Evolutionary conservation across 2,329 filamentous ascomycete genomes (phyloP).

Genomic region (Penicillium sp.): DNA sequence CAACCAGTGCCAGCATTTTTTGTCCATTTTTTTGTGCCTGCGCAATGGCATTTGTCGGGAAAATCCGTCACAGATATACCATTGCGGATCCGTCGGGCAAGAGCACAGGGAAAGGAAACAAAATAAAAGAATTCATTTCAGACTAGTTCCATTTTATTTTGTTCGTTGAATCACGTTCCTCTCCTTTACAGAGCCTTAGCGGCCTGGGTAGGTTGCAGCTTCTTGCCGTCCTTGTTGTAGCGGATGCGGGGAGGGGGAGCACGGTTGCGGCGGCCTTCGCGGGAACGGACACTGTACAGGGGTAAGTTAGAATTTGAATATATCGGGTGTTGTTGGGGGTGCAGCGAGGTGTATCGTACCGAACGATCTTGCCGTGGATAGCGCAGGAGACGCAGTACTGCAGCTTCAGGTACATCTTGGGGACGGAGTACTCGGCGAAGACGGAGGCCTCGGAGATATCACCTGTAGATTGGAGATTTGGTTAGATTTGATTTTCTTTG

Average conservation of each 20-base stretch:
- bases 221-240: slow-evolving; percentile 99
- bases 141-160: slow-evolving; percentile 42
- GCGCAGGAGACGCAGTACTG: slow-evolving; percentile 99
- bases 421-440: slow-evolving; percentile 98
- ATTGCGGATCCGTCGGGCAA: slow-evolving; percentile 23
- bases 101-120: slow-evolving; percentile 30
- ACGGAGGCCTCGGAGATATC: slow-evolving; percentile 99
- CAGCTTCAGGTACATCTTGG: slow-evolving; percentile 99
- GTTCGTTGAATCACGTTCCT: slow-evolving; percentile 31
- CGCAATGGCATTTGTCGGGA: slow-evolving; percentile 6
- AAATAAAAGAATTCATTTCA: slow-evolving; percentile 43
- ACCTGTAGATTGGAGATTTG: slow-evolving; percentile 61
- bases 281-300: slow-evolving; percentile 82
- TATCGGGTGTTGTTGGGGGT: neutral
- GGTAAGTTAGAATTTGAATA: slow-evolving; percentile 10
- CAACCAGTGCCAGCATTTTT: slow-evolving; percentile 17
- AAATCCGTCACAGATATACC: slow-evolving; percentile 12
- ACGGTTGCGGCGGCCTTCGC: slow-evolving; percentile 97
- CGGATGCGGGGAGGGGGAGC: slow-evolving; percentile 95
- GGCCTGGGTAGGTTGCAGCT: slow-evolving; percentile 86
- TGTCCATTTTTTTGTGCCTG: slow-evolving; percentile 15
- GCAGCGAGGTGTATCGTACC: slow-evolving; percentile 68
- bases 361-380: slow-evolving; percentile 99
- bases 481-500: neutral
- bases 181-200: slow-evolving; percentile 62